Evolutionary conservation across 2,329 filamentous ascomycete species (phyloP).

Genomic region (Acephala macrosclerotiorum): DNA sequence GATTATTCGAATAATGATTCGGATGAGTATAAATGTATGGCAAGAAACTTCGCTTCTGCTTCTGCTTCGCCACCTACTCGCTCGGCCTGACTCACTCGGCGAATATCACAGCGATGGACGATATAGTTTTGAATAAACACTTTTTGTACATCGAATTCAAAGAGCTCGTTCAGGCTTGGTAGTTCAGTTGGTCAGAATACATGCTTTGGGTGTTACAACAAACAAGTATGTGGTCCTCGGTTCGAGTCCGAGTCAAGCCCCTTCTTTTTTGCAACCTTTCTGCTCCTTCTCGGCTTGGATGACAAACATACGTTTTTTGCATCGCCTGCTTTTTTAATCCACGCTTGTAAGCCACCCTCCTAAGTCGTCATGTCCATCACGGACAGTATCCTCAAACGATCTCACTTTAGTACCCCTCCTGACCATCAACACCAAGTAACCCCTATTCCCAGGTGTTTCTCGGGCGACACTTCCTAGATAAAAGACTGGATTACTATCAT

Average conservation of each 20-base stretch:
- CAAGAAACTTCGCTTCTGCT: not conserved
- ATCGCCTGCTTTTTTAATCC: no score
- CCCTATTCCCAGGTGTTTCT: no score
- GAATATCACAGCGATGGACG: not conserved
- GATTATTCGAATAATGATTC: no score
- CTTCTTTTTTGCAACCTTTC: not conserved
- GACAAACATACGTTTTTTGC: no score
- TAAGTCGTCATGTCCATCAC: no score
- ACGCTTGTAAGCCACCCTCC: no score
- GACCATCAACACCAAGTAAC: no score
- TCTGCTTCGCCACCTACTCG: not conserved
- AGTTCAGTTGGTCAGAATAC: not conserved
- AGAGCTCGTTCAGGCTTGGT: not conserved
- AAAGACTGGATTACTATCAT: no score
- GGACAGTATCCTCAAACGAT: no score
- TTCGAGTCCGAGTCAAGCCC: not conserved
- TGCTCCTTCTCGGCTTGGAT: not conserved
- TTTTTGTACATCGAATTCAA: not conserved
- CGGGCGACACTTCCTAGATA: no score
- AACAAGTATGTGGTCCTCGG: not conserved
- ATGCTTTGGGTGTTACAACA: conserved; percentile 1
- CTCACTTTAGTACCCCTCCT: no score
- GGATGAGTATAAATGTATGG: no score
- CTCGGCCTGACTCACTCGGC: not conserved
- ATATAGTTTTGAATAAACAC: not conserved